These are phyloP conservation scores for Zea luxurians DNA, from an alignment of 176 grass and related monocot genomes.

Conservation along the genomic window DNA sequence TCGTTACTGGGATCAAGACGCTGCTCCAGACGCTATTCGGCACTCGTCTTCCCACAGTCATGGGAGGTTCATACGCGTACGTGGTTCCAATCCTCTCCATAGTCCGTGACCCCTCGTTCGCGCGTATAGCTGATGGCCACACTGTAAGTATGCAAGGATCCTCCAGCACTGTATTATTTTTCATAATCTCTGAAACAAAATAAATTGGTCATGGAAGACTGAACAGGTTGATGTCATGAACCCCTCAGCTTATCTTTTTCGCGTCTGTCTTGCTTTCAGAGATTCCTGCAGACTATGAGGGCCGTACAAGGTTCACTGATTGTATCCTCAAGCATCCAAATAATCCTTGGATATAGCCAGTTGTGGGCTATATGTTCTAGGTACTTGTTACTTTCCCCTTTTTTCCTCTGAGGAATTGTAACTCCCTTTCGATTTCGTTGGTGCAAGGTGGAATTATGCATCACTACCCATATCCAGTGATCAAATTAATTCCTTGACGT, in stretches of 20 bases:
- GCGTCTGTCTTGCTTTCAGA: conserved; percentile 53
- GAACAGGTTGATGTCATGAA: not conserved
- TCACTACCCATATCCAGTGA: not conserved
- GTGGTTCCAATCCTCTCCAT: conserved; percentile 81
- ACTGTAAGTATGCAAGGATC: conserved; percentile 44
- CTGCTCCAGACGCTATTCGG: conserved; percentile 91
- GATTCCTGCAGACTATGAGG: conserved; percentile 83
- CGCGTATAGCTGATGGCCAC: conserved; percentile 63
- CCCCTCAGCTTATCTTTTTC: not conserved
- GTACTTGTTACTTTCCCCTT: conserved; percentile 43
- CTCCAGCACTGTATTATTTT: not conserved
- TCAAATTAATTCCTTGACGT: conserved; percentile 13
- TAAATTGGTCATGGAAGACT: not conserved
- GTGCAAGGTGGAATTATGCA: not conserved
- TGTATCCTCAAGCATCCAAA: conserved; percentile 94
- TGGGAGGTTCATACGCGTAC: conserved; percentile 86
- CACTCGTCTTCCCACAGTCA: conserved; percentile 81
- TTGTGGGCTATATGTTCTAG: conserved; percentile 97
- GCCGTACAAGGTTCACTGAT: conserved; percentile 84
- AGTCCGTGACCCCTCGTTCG: conserved; percentile 63
- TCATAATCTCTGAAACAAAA: not conserved
- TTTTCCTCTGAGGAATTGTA: not conserved
- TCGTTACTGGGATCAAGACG: conserved; percentile 93
- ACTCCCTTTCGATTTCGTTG: not conserved
- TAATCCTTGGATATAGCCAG: conserved; percentile 94